Conservation (phyloP, 257 asterid species). For the Parsonsia alboflavescens region DNA sequence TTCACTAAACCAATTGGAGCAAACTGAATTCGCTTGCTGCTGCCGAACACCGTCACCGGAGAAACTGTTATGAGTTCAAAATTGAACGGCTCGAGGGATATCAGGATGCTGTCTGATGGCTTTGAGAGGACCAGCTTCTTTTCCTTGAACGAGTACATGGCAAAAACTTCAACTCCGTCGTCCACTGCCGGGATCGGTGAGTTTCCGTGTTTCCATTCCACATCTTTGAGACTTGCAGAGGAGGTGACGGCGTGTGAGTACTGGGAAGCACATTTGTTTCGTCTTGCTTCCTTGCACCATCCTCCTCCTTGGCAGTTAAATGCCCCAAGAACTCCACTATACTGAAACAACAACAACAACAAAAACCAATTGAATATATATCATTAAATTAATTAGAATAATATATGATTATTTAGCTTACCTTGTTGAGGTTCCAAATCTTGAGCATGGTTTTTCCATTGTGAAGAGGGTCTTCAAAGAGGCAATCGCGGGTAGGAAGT, state of each 20-base stretch:
- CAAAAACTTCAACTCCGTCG: constrained; percentile 25
- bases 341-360: constrained; percentile 29
- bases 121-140: constrained; percentile 31
- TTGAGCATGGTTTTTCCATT: constrained; percentile 84
- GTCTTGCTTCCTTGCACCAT: constrained; percentile 68
- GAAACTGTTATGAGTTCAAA: constrained; percentile 33
- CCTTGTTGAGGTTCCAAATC: constrained; percentile 91
- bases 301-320: constrained; percentile 99
- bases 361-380: too few species aligned
- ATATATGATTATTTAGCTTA: constrained; percentile 13
- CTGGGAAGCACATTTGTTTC: constrained; percentile 68
- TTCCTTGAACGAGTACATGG: constrained; percentile 26
- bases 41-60: constrained; percentile 22
- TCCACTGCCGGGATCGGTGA: constrained; percentile 13
- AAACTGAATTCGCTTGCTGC: constrained; percentile 21
- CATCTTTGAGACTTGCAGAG: constrained; percentile 49
- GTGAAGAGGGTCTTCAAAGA: constrained; percentile 81
- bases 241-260: constrained; percentile 55
- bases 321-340: constrained; percentile 80
- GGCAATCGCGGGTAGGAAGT: constrained; percentile 73
- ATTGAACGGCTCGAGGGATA: constrained; percentile 30
- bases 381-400: too few species aligned
- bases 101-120: constrained; percentile 12
- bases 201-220: constrained; percentile 40
- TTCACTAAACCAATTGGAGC: constrained; percentile 41